Evolutionary conservation across 2,329 filamentous ascomycete species (phyloP), one percentile per base, ranked within the genome.

Genomic region (Purpureocillium takamizusanense): DNA sequence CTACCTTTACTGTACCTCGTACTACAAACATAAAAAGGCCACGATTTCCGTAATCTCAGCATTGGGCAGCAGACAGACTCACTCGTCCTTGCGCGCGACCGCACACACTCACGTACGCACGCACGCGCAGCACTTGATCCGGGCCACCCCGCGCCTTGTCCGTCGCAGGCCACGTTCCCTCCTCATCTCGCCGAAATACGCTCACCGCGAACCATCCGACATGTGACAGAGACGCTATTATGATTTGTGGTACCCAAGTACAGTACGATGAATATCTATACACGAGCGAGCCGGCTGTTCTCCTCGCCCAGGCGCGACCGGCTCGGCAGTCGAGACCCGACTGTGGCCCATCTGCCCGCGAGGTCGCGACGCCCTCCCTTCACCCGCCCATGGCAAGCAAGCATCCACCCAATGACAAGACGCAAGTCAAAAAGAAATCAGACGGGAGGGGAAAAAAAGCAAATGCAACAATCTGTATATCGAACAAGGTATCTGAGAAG

Each of bases 401-500:
- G 7, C 10, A 30, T 9, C 28, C n/a, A n/a, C n/a, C n/a, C n/a
- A n/a, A 31, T 25, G 21, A 25, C 21, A 25, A 38, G 18, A 29
- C 37, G 39, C 38, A 9, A 31, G 18, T 38, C n/a, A 11, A 39
- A 33, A 38, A 13, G 35, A 18, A 35, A 35, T 12, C 27, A 31
- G 15, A 35, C n/a, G 5, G 31, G 31, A 18, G 27, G 31, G 9
- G 11, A 38, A 36, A 32, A 27, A 28, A 39, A 38, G 16, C 29
- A 39, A 30, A 36, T 31, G 36, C 33, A 38, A 25, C 43, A 46
- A 44, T 62, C 54, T 60, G 59, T 71, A 70, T 71, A 70, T 74
- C 65, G 69, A 74, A 75, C 71, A 75, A 75, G 70, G 72, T 74
- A 74, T 74, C 67, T 69, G 67, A 62, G 55, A 60, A 51, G 53